Conservation (phyloP, 352 stramenopile species). For the Phytophthora melonis region DNA sequence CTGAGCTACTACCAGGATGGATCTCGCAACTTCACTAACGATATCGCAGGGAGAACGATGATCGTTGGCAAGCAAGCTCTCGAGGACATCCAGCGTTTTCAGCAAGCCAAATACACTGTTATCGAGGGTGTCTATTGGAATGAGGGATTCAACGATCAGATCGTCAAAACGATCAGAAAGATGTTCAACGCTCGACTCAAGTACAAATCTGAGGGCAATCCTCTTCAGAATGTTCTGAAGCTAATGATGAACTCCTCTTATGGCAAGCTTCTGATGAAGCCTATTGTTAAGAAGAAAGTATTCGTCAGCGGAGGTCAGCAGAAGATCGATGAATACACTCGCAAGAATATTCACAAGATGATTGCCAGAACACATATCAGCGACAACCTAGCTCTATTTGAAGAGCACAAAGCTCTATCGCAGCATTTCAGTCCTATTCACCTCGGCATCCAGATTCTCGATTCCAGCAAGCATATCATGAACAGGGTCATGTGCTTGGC, state of each 20-base stretch:
- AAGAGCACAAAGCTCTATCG: constrained; percentile 1
- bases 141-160: constrained; percentile 14
- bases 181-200: background rate
- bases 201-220: constrained; percentile 11
- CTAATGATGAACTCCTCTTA: constrained; percentile 16
- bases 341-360: background rate
- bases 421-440: too few species aligned
- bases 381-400: constrained; percentile 5
- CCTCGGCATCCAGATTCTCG: background rate
- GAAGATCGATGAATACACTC: constrained; percentile 15
- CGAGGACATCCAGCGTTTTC: too few species aligned
- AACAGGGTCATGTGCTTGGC: constrained; percentile 13
- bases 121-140: constrained; percentile 20
- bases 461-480: constrained; percentile 14
- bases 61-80: background rate
- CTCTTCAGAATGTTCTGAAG: constrained; percentile 14
- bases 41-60: background rate
- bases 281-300: constrained; percentile 15
- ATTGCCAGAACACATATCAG: constrained; percentile 15
- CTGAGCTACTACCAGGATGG: background rate
- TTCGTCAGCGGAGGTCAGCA: background rate
- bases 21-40: background rate
- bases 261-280: constrained; percentile 16
- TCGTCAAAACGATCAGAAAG: background rate
- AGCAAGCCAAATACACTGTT: background rate